These are phyloP conservation scores for Leptographium procerum DNA, from an alignment of 2,329 filamentous ascomycete genomes.

Conservation along the genomic window DNA sequence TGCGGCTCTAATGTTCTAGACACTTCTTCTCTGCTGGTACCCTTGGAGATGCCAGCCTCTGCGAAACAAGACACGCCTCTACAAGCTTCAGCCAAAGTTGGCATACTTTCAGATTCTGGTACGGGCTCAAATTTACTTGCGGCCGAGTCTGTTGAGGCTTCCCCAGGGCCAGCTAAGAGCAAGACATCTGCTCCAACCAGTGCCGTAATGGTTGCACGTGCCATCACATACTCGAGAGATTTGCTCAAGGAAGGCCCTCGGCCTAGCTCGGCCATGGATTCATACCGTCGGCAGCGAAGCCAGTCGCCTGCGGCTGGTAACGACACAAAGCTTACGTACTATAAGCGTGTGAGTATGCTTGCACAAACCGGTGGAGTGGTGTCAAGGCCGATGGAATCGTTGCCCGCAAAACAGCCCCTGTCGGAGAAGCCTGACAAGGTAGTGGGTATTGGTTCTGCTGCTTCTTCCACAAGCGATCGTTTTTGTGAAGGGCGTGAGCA, in stretches of 20 bases:
- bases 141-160: too few relatives aligned
- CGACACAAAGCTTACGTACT: not conserved
- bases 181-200: not conserved
- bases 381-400: not conserved
- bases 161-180: not conserved
- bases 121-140: slow-evolving; percentile 4
- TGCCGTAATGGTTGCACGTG: not conserved
- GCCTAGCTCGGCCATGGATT: not conserved
- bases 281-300: not conserved
- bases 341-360: slow-evolving; percentile 17
- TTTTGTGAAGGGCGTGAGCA: slow-evolving; percentile 1
- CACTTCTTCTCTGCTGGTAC: slow-evolving; percentile 13
- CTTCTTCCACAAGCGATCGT: not conserved
- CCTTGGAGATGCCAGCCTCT: slow-evolving; percentile 9
- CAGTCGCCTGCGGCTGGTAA: not conserved
- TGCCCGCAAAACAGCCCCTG: not conserved
- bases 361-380: slow-evolving; percentile 8
- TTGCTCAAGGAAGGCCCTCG: not conserved
- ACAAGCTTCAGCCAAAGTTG: slow-evolving; percentile 3
- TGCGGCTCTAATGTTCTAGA: slow-evolving; percentile 9
- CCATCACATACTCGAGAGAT: not conserved
- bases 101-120: slow-evolving; percentile 13
- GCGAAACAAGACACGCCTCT: not conserved
- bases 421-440: not conserved
- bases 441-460: too few relatives aligned